A percentile compares a stretch with the other conserved stretches of the same genome.
These are phyloP conservation scores for Colletotrichum cordylinicola DNA, from an alignment of 2,329 filamentous ascomycete species.

Conservation along the genomic window DNA sequence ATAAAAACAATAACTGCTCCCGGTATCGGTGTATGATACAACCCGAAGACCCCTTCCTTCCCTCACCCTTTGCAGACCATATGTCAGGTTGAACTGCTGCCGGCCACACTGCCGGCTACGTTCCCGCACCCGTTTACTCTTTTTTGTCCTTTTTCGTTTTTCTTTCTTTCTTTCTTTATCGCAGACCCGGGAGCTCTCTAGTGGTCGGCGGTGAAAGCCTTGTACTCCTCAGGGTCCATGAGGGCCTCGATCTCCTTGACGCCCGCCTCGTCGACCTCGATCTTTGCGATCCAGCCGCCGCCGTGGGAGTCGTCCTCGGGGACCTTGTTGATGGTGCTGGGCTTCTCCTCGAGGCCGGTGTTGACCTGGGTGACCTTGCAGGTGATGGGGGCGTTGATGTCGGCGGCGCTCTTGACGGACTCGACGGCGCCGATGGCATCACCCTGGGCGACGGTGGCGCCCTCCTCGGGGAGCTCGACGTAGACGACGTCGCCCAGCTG, in stretches of 20 bases:
- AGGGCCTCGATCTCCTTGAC: constrained; percentile 74
- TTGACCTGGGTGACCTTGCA: constrained; percentile 82
- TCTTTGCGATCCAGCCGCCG: constrained; percentile 92
- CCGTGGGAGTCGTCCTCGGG: constrained; percentile 78
- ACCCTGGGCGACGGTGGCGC: constrained; percentile 72
- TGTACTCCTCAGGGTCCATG: constrained; percentile 82
- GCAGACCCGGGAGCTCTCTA: constrained; percentile 23
- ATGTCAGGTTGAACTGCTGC: constrained; percentile 24
- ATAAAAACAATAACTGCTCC: neutral
- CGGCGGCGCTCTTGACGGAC: constrained; percentile 97
- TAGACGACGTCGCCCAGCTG: constrained; percentile 96
- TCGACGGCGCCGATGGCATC: constrained; percentile 94
- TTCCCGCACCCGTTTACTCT: neutral
- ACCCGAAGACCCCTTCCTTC: neutral
- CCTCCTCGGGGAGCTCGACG: constrained; percentile 85
- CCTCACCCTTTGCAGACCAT: neutral
- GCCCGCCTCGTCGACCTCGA: constrained; percentile 73
- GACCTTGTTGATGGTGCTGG: constrained; percentile 85
- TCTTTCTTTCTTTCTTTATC: neutral
- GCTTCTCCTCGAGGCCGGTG: constrained; percentile 79
- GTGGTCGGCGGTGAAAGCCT: constrained; percentile 67
- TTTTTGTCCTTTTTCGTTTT: neutral
- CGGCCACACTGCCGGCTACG: neutral
- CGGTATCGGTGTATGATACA: constrained; percentile 14
- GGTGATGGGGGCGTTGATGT: constrained; percentile 88